phyloP scores from a whole-genome alignment of 305 asterid genomes.

The Rubia balearica region DNA sequence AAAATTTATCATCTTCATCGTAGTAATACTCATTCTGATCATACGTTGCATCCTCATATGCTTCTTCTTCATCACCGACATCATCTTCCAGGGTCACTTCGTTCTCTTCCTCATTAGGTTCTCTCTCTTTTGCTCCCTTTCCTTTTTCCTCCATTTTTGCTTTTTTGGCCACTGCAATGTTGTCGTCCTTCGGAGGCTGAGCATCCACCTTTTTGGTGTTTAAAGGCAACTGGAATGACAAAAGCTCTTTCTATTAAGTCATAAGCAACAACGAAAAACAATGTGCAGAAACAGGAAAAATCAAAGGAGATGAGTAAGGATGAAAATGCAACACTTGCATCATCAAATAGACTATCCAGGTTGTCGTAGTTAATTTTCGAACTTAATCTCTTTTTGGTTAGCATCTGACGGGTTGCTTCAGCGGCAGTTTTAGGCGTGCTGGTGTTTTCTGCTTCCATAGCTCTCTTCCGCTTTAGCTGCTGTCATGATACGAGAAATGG shows the following conservation, averaged over 20 bases:
- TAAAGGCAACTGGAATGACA: constrained; percentile 13
- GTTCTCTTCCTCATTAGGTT: not conserved
- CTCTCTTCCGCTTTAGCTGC: constrained; percentile 60
- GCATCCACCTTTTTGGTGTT: constrained; percentile 7
- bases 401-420: constrained; percentile 51
- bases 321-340: constrained; percentile 7
- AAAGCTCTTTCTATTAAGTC: not conserved
- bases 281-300: not conserved
- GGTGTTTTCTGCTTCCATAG: constrained; percentile 43
- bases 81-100: not conserved
- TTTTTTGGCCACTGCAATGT: not conserved
- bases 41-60: not conserved
- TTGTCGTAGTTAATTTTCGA: constrained; percentile 18
- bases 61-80: not conserved
- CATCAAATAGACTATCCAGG: constrained; percentile 19
- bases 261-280: not conserved
- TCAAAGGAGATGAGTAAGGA: not conserved
- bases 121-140: constrained; percentile 8
- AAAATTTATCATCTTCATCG: constrained; percentile 9
- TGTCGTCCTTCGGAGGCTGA: constrained; percentile 1
- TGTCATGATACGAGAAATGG: constrained; percentile 24
- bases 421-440: constrained; percentile 55
- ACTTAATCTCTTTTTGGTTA: constrained; percentile 30
- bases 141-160: constrained; percentile 9
- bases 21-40: constrained; percentile 12